Conservation (phyloP, 495 filamentous ascomycete species). For the Hypomontagnella submonticulosa region DNA sequence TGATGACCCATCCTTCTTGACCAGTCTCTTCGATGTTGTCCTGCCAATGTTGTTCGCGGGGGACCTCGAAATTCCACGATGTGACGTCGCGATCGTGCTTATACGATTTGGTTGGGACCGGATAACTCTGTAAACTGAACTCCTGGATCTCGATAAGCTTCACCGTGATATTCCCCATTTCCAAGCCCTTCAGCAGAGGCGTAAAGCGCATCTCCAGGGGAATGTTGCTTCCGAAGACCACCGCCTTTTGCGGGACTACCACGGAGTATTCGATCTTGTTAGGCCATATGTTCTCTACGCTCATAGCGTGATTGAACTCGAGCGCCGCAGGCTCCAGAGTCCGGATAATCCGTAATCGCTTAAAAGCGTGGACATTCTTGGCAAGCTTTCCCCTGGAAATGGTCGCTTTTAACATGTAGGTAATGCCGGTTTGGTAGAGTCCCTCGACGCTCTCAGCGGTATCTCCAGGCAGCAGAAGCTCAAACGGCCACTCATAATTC, state of each 20-base stretch:
- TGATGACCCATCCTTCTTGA: slow-evolving; percentile 79
- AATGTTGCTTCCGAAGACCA: slow-evolving; percentile 87
- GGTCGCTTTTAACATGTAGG: slow-evolving; percentile 88
- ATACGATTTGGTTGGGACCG: slow-evolving; percentile 65
- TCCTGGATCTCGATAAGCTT: slow-evolving; percentile 83
- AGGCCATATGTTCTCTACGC: slow-evolving; percentile 93
- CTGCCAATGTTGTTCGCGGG: slow-evolving; percentile 66
- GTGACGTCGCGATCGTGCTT: slow-evolving; percentile 71
- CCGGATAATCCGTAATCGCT: slow-evolving; percentile 86
- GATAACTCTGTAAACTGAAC: slow-evolving; percentile 62
- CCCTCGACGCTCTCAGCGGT: slow-evolving; percentile 92
- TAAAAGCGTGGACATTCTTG: slow-evolving; percentile 80
- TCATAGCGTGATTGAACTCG: slow-evolving; percentile 88
- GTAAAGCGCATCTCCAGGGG: slow-evolving; percentile 82
- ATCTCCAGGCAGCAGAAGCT: slow-evolving; percentile 77
- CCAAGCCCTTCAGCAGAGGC: slow-evolving; percentile 86
- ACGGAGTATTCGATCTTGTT: slow-evolving; percentile 95
- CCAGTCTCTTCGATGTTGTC: slow-evolving; percentile 76
- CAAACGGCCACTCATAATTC: slow-evolving; percentile 93
- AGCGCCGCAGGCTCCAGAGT: slow-evolving; percentile 83
- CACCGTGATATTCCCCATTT: slow-evolving; percentile 78
- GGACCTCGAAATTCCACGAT: slow-evolving; percentile 70
- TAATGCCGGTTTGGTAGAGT: slow-evolving; percentile 78
- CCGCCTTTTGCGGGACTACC: slow-evolving; percentile 86
- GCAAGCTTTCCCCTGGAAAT: slow-evolving; percentile 82